Base-by-base conservation (phyloP, 2,329 filamentous ascomycete genomes). In the Exophiala sp. region DNA sequence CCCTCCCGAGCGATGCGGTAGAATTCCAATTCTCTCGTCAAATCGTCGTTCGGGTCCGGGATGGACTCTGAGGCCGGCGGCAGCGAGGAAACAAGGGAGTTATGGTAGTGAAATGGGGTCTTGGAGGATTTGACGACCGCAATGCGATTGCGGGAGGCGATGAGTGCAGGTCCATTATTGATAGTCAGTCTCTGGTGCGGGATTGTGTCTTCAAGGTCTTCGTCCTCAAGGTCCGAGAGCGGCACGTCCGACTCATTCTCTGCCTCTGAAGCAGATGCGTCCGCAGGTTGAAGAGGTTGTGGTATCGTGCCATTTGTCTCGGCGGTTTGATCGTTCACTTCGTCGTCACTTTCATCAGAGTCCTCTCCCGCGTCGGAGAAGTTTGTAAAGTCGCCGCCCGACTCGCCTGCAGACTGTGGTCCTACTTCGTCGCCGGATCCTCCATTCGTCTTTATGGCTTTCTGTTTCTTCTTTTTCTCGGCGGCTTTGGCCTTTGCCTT, bases 101-200 rank as follows among this genome's bases (percentile, higher is more conserved):
- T 88, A 71, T 95, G 86, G 62, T 85, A 81, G 55, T 83, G 84
- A 72, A 98, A 98, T 38, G 86, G 78, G 16, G 87, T 81, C 57
- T 79, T 77, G 16, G 34, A 46, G 18, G 50, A 34, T 22, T 57
- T 54, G 9, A 86, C 81, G 45, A 93, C 73, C 24, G 80, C 74
- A 58, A 73, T 69, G 55, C 90, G 88, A 64, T 86, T 85, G 55
- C 94, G 78, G 10, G 88, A 82, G 60, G 86, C 77, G 58, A 81
- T 80, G 44, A 98, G 86, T 27, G 91, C 93, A 58, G 86, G 76
- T 46, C 86, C 90, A 74, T 98, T 98, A 79, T 98, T 96, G 73
- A 97, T 97, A 46, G 90, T 96, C 59, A 96, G 83, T 62, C 89
- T 86, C 66, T 93, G 88, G 71, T 95, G 86, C 13, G 89, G 88